Evolutionary conservation across 2,329 filamentous ascomycete species (phyloP), one percentile per base, ranked within the genome.

Genomic region (Fusarium denticulatum): DNA sequence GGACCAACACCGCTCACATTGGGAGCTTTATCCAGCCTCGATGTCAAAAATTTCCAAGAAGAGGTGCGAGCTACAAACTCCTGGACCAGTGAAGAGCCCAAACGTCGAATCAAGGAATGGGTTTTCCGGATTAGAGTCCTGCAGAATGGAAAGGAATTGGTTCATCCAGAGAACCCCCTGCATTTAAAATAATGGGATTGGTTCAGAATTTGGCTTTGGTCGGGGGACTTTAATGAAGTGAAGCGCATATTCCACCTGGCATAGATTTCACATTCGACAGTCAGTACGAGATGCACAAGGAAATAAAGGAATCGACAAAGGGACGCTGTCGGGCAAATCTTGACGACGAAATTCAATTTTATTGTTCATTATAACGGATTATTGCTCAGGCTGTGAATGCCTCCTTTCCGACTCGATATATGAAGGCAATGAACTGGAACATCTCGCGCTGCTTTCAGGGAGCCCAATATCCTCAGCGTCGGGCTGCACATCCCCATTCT

Each of bases 401-500:
- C 64, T 60, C 40, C 62, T 67, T 22, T 67, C 52, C 1, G 64
- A 67, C 52, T 67, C 64, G 3, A 26, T 20, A 30, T 67, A 67
- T 46, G 64, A 67, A 16, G 64, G 64, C 14, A 67, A 28, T 11
- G 46, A 67, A 52, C 24, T 50, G 9, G 64, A 67, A 37, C n/a
- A 28, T 24, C 40, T 36, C 2, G 16, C 14, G 32, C 40, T 43
- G 7, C 24, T 43, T n/a, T 30, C 53, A 8, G 53, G 62, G 16
- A 67, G 14, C 18, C 53, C 39, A 12, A 47, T 22, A 24, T 60
- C 39, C 12, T 28, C 32, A 10, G 24, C 30, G 13, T 47, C 32
- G 7, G 40, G 30, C 10, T 42, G 64, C 10, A 9, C 8, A 24
- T 40, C 37, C 3, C 39, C 64, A 3, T 46, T 15, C 16, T 46